These are phyloP conservation scores for Globisporangium sylvaticum DNA, from an alignment of 352 stramenopile genomes.

Conservation along the genomic window DNA sequence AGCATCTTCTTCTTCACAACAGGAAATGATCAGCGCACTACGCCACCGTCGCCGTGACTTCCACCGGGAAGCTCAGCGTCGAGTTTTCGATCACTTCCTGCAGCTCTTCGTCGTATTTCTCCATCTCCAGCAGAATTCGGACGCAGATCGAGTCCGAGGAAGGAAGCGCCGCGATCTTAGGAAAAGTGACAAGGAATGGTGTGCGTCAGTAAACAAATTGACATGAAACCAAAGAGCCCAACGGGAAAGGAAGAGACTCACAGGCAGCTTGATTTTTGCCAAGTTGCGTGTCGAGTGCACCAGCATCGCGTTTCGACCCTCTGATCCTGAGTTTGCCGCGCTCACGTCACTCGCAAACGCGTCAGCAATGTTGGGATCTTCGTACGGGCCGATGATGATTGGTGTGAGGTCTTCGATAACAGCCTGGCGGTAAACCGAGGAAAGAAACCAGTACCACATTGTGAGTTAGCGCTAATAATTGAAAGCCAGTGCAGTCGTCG, in stretches of 20 bases:
- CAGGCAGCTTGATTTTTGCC: constrained; percentile 49
- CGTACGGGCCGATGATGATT: constrained; percentile 69
- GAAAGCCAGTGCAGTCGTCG: too few species aligned
- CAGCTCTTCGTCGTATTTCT: constrained; percentile 59
- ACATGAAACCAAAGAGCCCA: not conserved
- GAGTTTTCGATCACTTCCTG: constrained; percentile 58
- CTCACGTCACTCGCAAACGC: constrained; percentile 43
- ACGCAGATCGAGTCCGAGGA: constrained; percentile 23
- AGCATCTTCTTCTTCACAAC: not conserved
- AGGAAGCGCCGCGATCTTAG: constrained; percentile 18
- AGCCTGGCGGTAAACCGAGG: constrained; percentile 17
- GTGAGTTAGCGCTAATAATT: not conserved
- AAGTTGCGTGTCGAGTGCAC: constrained; percentile 46
- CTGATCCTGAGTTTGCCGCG: constrained; percentile 12
- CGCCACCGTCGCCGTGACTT: constrained; percentile 27
- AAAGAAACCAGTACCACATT: not conserved
- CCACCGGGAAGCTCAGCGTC: constrained; percentile 40
- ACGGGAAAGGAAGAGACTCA: constrained; percentile 11
- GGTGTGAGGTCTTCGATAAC: constrained; percentile 52
- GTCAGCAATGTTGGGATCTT: constrained; percentile 81
- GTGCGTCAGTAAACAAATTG: not conserved
- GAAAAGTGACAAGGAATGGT: not conserved
- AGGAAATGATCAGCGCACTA: not conserved
- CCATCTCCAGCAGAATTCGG: constrained; percentile 54
- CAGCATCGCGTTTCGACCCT: constrained; percentile 46